Evolutionary conservation across 805 yeast species (phyloP), one percentile per base, ranked within the genome.

Genomic region (Wickerhamiella galacta): DNA sequence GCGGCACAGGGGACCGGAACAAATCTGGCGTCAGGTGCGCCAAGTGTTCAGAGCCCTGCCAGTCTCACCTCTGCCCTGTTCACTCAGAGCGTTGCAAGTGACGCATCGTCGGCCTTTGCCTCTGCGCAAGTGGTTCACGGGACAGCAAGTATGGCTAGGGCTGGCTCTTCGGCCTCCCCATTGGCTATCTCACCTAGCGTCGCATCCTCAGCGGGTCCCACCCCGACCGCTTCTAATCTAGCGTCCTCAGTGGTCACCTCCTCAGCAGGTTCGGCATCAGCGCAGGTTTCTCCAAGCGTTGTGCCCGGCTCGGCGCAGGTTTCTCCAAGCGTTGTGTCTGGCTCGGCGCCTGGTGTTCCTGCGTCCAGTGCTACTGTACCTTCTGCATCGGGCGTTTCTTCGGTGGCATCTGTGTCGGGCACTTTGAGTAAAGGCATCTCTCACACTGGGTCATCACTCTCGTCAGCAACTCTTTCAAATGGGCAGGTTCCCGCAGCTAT

Each of bases 201-300:
- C n/a, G 27, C 6, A n/a, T n/a, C 15, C 7, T n/a, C 15, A 8
- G n/a, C 8, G 15, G 7, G 12, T n/a, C 15, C 15, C 27, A n/a
- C 26, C 21, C 20, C 9, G 26, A 30, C 19, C 14, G 19, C 26
- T 16, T 16, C 26, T 4, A 20, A 8, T 6, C 20, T 21, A 16
- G 32, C 19, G 25, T 20, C 26, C 17, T 20, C 33, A 4, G 26
- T 22, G 8, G 22, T 17, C 10, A 22, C 33, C 10, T 17, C 22
- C n/a, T 25, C 33, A 6, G 18, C 31, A 10, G 17, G 22, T 8
- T 23, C 33, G 5, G 20, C 22, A 7, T 20, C 22, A 8, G 11
- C 11, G 7, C 10, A 8, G 7, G 10, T 11, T 11, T 8, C 22
- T 11, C 10, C 11, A 11, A 8, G 10, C 22, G 7, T 11, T 7